Evolutionary conservation across 2,329 filamentous ascomycete species (phyloP).

Genomic region (Helotiales sp.): DNA sequence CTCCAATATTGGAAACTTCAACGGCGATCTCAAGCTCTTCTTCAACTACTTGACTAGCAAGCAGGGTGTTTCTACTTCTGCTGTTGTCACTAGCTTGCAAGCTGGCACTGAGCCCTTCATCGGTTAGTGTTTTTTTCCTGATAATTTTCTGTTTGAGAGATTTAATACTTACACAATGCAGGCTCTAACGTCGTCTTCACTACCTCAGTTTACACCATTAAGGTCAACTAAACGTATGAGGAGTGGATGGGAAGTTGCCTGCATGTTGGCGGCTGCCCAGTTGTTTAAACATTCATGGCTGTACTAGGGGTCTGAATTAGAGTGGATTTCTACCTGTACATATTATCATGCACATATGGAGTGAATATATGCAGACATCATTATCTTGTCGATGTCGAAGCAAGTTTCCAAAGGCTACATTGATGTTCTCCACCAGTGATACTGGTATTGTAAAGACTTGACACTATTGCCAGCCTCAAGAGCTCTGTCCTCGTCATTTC

Average conservation of each 20-base stretch:
- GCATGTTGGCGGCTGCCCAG: neutral
- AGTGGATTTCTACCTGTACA: constrained; percentile 1
- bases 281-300: neutral
- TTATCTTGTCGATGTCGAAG: neutral
- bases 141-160: too few species aligned
- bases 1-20: constrained; percentile 55
- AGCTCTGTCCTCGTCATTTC: too few species aligned
- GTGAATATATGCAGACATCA: neutral
- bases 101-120: constrained; percentile 62
- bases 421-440: too few species aligned
- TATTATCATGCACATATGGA: constrained; percentile 3
- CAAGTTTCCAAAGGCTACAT: too few species aligned
- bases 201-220: constrained; percentile 14
- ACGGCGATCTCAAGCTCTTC: constrained; percentile 62
- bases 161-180: neutral
- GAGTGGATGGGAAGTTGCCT: neutral
- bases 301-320: neutral
- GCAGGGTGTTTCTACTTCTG: constrained; percentile 53
- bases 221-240: neutral
- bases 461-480: too few species aligned
- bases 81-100: constrained; percentile 58
- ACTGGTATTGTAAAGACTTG: too few species aligned
- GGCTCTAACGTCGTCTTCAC: constrained; percentile 13
- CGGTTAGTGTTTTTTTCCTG: constrained; percentile 42
- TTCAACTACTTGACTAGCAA: constrained; percentile 57